Percentiles rank a stretch among this genome's conserved stretches.
These are phyloP conservation scores for Notholithocarpus densiflorus DNA, from an alignment of 306 rosid genomes.

Conservation along the genomic window DNA sequence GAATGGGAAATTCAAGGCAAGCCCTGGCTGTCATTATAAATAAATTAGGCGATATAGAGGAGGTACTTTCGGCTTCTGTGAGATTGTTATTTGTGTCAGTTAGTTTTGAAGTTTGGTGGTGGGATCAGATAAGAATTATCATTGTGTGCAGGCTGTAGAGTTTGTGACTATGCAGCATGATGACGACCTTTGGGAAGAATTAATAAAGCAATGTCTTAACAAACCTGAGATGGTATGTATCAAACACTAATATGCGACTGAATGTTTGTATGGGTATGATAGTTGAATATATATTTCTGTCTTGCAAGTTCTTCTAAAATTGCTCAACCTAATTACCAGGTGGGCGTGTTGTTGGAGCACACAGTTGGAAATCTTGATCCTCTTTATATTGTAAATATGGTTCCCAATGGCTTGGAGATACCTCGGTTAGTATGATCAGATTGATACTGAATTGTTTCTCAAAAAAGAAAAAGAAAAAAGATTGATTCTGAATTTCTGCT, in stretches of 20 bases:
- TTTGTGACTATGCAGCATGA: constrained; percentile 64
- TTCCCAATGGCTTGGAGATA: constrained; percentile 91
- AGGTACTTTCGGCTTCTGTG: constrained; percentile 51
- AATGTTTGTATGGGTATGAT: not conserved
- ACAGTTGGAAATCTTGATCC: constrained; percentile 87
- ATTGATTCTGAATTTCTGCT: not conserved
- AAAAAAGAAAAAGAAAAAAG: not conserved
- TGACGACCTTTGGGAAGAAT: constrained; percentile 64
- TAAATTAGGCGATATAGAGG: constrained; percentile 85
- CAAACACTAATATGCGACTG: not conserved
- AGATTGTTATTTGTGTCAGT: constrained; percentile 1
- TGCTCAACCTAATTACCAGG: constrained; percentile 50
- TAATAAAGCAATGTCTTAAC: constrained; percentile 54
- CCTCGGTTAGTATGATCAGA: constrained; percentile 65
- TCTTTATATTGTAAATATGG: constrained; percentile 85
- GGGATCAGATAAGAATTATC: constrained; percentile 3
- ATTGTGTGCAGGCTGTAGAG: constrained; percentile 67
- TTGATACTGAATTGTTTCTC: not conserved
- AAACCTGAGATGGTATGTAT: constrained; percentile 59
- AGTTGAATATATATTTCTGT: not conserved
- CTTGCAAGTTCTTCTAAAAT: constrained; percentile 10
- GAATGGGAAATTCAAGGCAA: constrained; percentile 93
- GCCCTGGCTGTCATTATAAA: constrained; percentile 83
- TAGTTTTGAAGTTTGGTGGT: constrained; percentile 16
- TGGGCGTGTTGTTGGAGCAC: constrained; percentile 91